A percentile compares a stretch with the other conserved stretches of the same genome.
phyloP scores from a whole-genome alignment of 1,284 basidiomycete species.

The Rhodotorula sp. region DNA sequence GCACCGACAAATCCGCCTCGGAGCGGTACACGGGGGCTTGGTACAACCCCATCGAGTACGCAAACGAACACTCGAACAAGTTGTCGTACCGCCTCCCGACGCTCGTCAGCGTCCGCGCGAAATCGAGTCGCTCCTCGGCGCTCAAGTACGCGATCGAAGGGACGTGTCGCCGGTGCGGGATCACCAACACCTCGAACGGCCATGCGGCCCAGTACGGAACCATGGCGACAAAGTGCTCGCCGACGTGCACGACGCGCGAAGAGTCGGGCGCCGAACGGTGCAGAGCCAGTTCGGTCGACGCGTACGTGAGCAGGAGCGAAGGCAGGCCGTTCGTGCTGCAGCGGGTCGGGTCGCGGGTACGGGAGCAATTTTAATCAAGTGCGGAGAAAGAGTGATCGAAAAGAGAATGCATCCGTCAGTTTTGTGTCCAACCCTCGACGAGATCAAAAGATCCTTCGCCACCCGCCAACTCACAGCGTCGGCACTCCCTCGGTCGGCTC shows the following conservation, averaged over 20 bases:
- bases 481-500: constrained; percentile 18
- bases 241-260: constrained; percentile 63
- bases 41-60: constrained; percentile 95
- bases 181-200: constrained; percentile 84
- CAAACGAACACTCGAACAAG: constrained; percentile 70
- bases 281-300: constrained; percentile 65
- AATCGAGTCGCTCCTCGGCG: constrained; percentile 59
- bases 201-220: constrained; percentile 97
- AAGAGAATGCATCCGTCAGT: constrained; percentile 43
- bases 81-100: constrained; percentile 80
- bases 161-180: constrained; percentile 75
- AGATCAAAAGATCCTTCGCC: too few species aligned
- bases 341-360: too few species aligned
- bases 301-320: constrained; percentile 82
- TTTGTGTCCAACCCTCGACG: background rate
- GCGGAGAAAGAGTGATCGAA: constrained; percentile 53
- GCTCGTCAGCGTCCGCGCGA: constrained; percentile 65
- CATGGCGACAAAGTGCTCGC: constrained; percentile 77
- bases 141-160: constrained; percentile 65
- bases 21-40: constrained; percentile 64
- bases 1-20: constrained; percentile 37
- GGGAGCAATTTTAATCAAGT: too few species aligned
- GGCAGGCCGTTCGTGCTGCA: constrained; percentile 61
- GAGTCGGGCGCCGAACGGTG: constrained; percentile 3
- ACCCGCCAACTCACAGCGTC: constrained; percentile 19